Percentiles rank a stretch among this genome's conserved stretches.
Conservation (phyloP, 768 basidiomycete species). For the Rhodosporidiobolus sp. region DNA sequence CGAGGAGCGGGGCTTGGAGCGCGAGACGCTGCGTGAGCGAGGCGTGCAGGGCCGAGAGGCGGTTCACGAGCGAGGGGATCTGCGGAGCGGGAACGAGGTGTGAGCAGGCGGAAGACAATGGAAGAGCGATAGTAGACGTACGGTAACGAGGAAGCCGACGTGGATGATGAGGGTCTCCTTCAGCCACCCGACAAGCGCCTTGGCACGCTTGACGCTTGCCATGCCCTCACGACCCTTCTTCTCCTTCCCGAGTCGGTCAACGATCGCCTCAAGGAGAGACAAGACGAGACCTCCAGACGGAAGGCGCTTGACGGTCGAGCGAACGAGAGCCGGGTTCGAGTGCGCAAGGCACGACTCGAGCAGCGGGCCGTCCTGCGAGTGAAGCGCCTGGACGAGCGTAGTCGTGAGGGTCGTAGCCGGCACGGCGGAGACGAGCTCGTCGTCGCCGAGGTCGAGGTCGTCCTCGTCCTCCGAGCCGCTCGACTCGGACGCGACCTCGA, state of each 20-base stretch:
- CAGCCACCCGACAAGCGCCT: constrained; percentile 72
- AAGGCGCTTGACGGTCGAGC: constrained; percentile 78
- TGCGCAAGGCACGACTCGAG: constrained; percentile 83
- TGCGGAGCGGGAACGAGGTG: constrained; percentile 48
- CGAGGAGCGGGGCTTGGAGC: constrained; percentile 77
- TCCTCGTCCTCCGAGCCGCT: constrained; percentile 39
- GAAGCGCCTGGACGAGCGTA: constrained; percentile 90
- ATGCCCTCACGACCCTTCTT: constrained; percentile 51
- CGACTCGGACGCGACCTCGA: constrained; percentile 47
- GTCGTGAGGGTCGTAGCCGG: constrained; percentile 86
- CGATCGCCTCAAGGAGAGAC: constrained; percentile 78
- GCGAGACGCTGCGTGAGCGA: constrained; percentile 73
- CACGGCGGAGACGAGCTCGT: constrained; percentile 38
- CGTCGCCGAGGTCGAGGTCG: constrained; percentile 20
- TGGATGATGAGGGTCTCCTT: constrained; percentile 79
- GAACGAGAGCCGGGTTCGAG: constrained; percentile 73
- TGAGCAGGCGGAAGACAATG: constrained; percentile 19
- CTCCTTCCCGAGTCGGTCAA: constrained; percentile 79
- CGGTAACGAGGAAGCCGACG: constrained; percentile 89
- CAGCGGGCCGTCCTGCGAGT: constrained; percentile 84
- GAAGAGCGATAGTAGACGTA: constrained; percentile 52
- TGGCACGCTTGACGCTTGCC: constrained; percentile 71
- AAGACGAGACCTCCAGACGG: constrained; percentile 77
- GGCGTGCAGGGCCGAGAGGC: constrained; percentile 77
- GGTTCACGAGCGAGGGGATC: constrained; percentile 88